Evolutionary conservation across 2,329 filamentous ascomycete species (phyloP).

Genomic region (Phaeosphaeria sp.): DNA sequence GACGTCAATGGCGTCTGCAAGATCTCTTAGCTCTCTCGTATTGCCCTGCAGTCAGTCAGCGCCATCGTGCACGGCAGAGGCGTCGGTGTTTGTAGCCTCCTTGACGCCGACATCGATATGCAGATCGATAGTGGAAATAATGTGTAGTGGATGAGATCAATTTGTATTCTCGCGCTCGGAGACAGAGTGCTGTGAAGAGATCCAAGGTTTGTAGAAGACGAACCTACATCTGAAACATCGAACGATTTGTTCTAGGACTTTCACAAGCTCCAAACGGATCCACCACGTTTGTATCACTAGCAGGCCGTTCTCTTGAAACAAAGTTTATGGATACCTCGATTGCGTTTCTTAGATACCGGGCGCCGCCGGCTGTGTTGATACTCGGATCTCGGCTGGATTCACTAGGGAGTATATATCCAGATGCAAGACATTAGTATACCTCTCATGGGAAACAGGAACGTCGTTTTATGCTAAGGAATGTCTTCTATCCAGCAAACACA

Average conservation of each 20-base stretch:
- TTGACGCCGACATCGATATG: slow-evolving; percentile 16
- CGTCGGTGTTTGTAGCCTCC: slow-evolving; percentile 16
- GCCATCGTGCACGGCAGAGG: not conserved
- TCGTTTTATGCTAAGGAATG: too few relatives aligned
- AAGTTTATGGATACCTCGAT: not conserved
- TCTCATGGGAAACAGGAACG: too few relatives aligned
- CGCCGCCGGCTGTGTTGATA: not conserved
- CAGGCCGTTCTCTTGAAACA: not conserved
- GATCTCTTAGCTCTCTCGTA: slow-evolving; percentile 3
- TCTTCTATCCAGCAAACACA: too few relatives aligned
- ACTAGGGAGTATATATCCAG: too few relatives aligned
- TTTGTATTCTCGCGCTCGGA: not conserved
- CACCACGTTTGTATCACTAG: not conserved
- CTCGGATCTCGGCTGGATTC: not conserved
- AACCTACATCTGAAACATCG: not conserved
- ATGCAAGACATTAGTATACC: too few relatives aligned
- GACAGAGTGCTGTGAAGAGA: not conserved
- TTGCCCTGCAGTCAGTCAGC: slow-evolving; percentile 1
- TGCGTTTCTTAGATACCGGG: not conserved
- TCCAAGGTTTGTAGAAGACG: too few relatives aligned
- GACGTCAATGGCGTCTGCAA: slow-evolving; percentile 11
- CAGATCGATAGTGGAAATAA: not conserved
- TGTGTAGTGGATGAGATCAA: not conserved
- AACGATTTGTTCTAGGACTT: not conserved
- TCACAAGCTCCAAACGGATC: not conserved